A percentile compares a stretch with the other conserved stretches of the same genome.
These are phyloP conservation scores for Aureobasidium musti DNA, from an alignment of 2,329 filamentous ascomycete genomes.

Conservation along the genomic window DNA sequence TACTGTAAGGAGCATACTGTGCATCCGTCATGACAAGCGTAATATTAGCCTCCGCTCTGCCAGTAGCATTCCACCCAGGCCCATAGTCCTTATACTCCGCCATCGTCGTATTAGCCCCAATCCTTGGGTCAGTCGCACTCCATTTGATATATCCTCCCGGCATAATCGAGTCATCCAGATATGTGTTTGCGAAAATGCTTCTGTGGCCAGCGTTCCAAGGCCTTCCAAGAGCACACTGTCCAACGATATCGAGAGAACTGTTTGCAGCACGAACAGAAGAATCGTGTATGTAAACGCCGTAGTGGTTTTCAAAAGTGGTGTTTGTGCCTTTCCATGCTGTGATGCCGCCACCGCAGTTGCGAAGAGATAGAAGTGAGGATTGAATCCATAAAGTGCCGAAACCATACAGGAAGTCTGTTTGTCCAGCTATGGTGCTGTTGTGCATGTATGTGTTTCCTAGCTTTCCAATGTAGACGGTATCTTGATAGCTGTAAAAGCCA, in stretches of 20 bases:
- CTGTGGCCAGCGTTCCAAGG: conserved; percentile 63
- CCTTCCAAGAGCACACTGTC: conserved; percentile 60
- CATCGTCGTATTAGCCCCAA: conserved; percentile 54
- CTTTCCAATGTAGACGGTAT: conserved; percentile 68
- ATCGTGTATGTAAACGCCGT: conserved; percentile 65
- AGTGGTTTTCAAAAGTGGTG: conserved; percentile 66
- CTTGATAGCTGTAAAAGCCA: conserved; percentile 67
- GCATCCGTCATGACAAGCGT: conserved; percentile 51
- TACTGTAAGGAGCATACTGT: conserved; percentile 45
- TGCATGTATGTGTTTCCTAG: conserved; percentile 67
- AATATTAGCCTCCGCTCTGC: conserved; percentile 45
- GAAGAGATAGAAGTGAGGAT: conserved; percentile 56
- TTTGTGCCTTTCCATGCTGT: conserved; percentile 70
- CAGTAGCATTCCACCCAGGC: conserved; percentile 57
- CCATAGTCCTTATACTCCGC: conserved; percentile 58
- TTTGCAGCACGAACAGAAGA: conserved; percentile 60
- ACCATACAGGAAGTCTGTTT: conserved; percentile 70
- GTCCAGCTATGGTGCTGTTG: conserved; percentile 60
- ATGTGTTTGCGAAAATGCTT: conserved; percentile 58
- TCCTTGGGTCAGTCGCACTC: conserved; percentile 47
- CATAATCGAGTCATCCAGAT: conserved; percentile 57
- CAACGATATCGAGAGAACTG: conserved; percentile 44
- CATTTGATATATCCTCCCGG: conserved; percentile 60
- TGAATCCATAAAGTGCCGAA: conserved; percentile 66
- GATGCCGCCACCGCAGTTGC: conserved; percentile 65